phyloP scores from a whole-genome alignment of 2,329 filamentous ascomycete species.

The Rhynchosporium secalis region DNA sequence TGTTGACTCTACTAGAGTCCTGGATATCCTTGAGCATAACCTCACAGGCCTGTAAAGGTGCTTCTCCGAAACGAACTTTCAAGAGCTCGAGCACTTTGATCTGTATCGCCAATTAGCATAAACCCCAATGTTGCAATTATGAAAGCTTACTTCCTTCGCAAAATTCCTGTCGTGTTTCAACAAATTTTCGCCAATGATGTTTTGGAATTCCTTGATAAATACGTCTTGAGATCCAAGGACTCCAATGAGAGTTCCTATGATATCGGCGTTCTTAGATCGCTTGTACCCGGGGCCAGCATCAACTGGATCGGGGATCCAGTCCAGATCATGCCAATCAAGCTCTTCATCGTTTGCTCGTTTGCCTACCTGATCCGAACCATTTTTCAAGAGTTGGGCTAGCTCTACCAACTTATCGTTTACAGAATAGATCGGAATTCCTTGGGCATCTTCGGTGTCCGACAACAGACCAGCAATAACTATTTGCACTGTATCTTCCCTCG shows the following conservation, averaged over 20 bases:
- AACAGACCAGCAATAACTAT: conserved; percentile 76
- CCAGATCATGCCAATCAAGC: conserved; percentile 88
- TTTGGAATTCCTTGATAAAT: conserved; percentile 93
- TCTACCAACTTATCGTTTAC: conserved; percentile 59
- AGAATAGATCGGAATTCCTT: conserved; percentile 39
- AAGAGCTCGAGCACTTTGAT: conserved; percentile 81
- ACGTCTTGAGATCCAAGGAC: conserved; percentile 86
- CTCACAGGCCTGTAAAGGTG: conserved; percentile 85
- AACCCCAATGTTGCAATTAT: neutral
- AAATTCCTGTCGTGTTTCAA: conserved; percentile 67
- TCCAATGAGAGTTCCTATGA: conserved; percentile 86
- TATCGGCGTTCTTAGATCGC: conserved; percentile 83
- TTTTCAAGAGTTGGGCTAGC: conserved; percentile 61
- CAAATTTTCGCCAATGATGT: conserved; percentile 81
- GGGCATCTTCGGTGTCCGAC: conserved; percentile 54
- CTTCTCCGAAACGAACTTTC: conserved; percentile 85
- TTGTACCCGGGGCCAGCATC: conserved; percentile 93
- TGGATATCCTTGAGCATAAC: conserved; percentile 95
- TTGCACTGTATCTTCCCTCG: conserved; percentile 74
- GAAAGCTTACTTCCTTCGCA: conserved; percentile 60
- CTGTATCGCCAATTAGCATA: conserved; percentile 39
- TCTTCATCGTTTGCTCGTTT: conserved; percentile 63
- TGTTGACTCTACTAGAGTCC: conserved; percentile 76
- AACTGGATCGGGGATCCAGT: conserved; percentile 88
- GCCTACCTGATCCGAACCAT: conserved; percentile 48